Conservation (phyloP, 2,329 filamentous ascomycete species). For the Apiospora rasikravindrae region DNA sequence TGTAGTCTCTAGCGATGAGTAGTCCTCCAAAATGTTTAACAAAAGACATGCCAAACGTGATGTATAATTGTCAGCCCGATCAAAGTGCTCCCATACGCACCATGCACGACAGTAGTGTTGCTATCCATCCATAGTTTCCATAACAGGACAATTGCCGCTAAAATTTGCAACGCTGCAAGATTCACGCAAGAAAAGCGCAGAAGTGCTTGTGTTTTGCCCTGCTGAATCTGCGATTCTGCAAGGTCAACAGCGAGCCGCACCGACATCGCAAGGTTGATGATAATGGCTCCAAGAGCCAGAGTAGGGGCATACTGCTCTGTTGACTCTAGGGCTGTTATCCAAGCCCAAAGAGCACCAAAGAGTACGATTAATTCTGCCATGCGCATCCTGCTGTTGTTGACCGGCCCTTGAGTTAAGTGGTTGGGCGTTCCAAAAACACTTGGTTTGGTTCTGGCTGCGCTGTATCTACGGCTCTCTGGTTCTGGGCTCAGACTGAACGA, state of each 20-base stretch:
- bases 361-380: conserved; percentile 34
- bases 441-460: not conserved
- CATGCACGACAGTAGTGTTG: conserved; percentile 26
- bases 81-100: conserved; percentile 35
- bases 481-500: conserved; percentile 40
- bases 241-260: conserved; percentile 38
- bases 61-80: conserved; percentile 37
- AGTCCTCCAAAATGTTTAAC: not conserved
- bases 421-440: conserved; percentile 3
- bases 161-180: conserved; percentile 34
- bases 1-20: not conserved
- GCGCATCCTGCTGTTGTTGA: conserved; percentile 29
- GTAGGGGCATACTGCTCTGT: conserved; percentile 35
- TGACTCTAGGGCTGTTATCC: conserved; percentile 35
- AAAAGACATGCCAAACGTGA: conserved; percentile 39
- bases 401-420: not conserved
- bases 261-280: conserved; percentile 37
- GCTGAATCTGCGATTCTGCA: conserved; percentile 32
- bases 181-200: conserved; percentile 35
- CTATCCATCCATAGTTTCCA: conserved; percentile 37
- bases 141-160: conserved; percentile 32
- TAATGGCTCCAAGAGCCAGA: conserved; percentile 35
- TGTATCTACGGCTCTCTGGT: conserved; percentile 25
- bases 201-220: conserved; percentile 29
- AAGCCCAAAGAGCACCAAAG: conserved; percentile 32